A percentile compares a stretch with the other conserved stretches of the same genome.
Evolutionary conservation across 495 filamentous ascomycete species (phyloP).

Genomic region (Parmelia sp.): DNA sequence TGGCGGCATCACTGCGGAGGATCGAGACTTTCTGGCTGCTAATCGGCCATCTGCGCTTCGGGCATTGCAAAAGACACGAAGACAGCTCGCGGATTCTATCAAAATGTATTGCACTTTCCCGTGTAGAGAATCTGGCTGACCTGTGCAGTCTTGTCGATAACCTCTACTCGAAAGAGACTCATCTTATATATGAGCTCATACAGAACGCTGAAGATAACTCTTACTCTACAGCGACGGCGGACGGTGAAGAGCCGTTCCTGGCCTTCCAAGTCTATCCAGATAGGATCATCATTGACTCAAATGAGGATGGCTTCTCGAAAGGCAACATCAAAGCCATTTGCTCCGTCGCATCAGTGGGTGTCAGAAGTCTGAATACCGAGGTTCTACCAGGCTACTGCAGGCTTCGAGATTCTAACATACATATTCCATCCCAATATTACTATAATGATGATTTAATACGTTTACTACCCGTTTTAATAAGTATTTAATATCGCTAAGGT

Average conservation of each 20-base stretch:
- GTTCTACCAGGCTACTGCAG: too few species aligned
- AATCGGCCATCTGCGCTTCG: conserved; percentile 3
- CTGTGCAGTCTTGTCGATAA: conserved; percentile 33
- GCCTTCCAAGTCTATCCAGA: conserved; percentile 31
- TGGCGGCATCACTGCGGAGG: conserved; percentile 1
- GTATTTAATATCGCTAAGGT: too few species aligned
- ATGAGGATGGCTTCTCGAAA: conserved; percentile 41
- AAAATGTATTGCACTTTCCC: conserved; percentile 2
- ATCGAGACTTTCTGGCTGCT: conserved; percentile 1
- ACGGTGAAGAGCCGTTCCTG: conserved; percentile 28
- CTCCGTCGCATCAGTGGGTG: too few species aligned
- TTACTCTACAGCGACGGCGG: conserved; percentile 19
- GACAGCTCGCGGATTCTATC: conserved; percentile 8
- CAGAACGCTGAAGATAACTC: conserved; percentile 42
- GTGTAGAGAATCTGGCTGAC: conserved; percentile 3
- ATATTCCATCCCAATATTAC: too few species aligned
- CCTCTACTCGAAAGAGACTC: conserved; percentile 34
- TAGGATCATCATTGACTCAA: conserved; percentile 38
- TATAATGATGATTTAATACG: too few species aligned
- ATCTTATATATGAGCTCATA: conserved; percentile 39
- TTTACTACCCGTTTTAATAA: too few species aligned
- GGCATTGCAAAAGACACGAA: conserved; percentile 2
- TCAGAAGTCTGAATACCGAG: too few species aligned
- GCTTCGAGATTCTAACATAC: too few species aligned
- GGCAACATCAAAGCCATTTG: conserved; percentile 36